phyloP scores from a whole-genome alignment of 2,329 filamentous ascomycete species.

The Ceratocystis cacaofunesta region DNA sequence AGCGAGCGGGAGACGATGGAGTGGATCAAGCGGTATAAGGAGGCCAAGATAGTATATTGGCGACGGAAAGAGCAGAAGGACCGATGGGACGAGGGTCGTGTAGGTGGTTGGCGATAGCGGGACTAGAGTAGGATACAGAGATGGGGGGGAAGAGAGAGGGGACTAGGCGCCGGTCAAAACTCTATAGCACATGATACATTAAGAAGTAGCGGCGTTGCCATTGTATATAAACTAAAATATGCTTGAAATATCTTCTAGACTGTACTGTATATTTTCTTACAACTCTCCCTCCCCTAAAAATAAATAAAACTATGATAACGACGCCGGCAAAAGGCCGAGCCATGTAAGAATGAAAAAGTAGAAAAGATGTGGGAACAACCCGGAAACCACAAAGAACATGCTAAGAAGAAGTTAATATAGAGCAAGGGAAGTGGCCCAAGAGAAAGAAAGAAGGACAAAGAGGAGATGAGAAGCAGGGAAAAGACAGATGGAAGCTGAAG shows the following conservation, averaged over 20 bases:
- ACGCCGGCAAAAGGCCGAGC: neutral
- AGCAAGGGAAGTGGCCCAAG: neutral
- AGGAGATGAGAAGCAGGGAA: neutral
- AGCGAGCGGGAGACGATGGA: conserved; percentile 72
- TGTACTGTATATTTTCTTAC: conserved; percentile 3
- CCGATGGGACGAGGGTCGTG: conserved; percentile 88
- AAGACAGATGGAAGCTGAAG: neutral
- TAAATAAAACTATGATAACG: neutral
- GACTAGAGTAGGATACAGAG: conserved; percentile 16
- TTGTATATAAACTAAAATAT: neutral
- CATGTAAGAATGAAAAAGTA: neutral
- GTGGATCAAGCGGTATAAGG: conserved; percentile 69
- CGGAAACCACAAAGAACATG: neutral
- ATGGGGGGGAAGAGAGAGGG: conserved; percentile 20
- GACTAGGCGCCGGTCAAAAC: neutral
- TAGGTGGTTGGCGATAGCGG: conserved; percentile 72
- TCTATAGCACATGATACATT: neutral
- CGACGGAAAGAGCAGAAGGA: conserved; percentile 74
- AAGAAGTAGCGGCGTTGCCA: neutral
- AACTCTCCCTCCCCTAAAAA: neutral
- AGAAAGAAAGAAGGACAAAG: neutral
- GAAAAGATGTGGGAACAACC: neutral
- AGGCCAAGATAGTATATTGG: conserved; percentile 65
- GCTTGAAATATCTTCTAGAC: conserved; percentile 1
- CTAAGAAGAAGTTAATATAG: conserved; percentile 5